Evolutionary conservation across 257 asterid genomes (phyloP).

Genomic region (Linaria vulgaris): DNA sequence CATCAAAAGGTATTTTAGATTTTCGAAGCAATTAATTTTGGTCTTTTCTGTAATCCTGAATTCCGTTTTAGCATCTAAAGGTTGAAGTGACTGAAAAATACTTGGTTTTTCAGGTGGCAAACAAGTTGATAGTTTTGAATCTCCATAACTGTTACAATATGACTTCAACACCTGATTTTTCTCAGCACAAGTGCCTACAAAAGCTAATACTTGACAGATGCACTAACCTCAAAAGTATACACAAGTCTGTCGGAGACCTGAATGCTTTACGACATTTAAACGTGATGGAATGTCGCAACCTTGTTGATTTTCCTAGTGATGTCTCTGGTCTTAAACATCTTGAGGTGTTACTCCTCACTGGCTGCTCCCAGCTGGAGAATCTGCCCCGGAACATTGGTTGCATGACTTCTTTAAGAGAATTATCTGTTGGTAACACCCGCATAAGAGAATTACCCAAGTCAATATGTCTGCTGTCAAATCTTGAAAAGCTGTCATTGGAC

Average conservation of each 20-base stretch:
- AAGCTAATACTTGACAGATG: conserved; percentile 31
- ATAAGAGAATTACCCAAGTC: conserved; percentile 26
- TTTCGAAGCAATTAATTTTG: too few species aligned
- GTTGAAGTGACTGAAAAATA: neutral
- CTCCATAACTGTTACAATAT: conserved; percentile 23
- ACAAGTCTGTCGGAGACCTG: conserved; percentile 32
- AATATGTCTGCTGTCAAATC: conserved; percentile 28
- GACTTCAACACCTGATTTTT: conserved; percentile 31
- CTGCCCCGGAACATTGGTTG: conserved; percentile 29
- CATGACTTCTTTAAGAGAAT: conserved; percentile 33
- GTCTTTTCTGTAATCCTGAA: too few species aligned
- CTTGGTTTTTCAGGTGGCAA: conserved; percentile 24
- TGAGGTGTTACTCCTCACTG: conserved; percentile 38
- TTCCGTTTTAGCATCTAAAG: too few species aligned
- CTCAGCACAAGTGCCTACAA: conserved; percentile 22
- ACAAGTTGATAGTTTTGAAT: conserved; percentile 33
- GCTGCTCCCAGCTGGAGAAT: conserved; percentile 25
- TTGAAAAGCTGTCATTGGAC: conserved; percentile 29
- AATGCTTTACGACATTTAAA: conserved; percentile 26
- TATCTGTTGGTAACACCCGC: conserved; percentile 24
- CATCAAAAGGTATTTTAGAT: conserved; percentile 7
- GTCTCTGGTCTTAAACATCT: conserved; percentile 38
- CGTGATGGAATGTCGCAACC: conserved; percentile 29
- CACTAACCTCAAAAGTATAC: conserved; percentile 22
- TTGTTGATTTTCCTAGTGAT: conserved; percentile 29